These are phyloP conservation scores for Berkeleyomyces rouxiae DNA, from an alignment of 2,329 filamentous ascomycete species.

Conservation along the genomic window DNA sequence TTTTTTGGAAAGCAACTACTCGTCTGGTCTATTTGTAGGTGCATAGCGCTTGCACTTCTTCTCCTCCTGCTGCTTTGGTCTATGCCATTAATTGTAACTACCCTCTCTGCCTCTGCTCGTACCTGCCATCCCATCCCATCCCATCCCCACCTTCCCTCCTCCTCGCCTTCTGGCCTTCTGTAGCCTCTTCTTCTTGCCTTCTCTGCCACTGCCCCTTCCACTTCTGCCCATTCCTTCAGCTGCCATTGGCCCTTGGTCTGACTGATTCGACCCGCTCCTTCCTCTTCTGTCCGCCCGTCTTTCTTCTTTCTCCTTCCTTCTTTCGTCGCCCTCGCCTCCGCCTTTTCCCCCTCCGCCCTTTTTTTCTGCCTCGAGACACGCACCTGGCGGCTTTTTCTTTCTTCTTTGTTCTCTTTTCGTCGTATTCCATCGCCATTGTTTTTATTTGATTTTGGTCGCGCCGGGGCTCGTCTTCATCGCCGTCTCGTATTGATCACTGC, in stretches of 20 bases:
- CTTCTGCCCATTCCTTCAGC: constrained; percentile 7
- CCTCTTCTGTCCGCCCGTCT: neutral
- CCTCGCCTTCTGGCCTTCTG: neutral
- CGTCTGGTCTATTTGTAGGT: neutral
- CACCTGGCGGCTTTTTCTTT: neutral
- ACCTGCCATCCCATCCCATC: neutral
- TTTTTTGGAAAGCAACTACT: constrained; percentile 2
- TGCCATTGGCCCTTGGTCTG: neutral
- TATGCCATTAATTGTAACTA: neutral
- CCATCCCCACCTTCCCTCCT: neutral
- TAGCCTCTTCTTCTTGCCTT: neutral
- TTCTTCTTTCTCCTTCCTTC: neutral
- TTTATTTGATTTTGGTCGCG: neutral
- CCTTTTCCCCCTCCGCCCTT: neutral
- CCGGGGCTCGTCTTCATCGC: neutral
- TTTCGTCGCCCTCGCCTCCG: neutral
- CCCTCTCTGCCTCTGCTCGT: constrained; percentile 12
- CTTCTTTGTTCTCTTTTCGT: neutral
- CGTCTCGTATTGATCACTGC: neutral
- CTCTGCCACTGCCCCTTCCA: neutral
- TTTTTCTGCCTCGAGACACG: neutral
- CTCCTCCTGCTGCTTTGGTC: neutral
- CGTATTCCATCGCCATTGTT: neutral
- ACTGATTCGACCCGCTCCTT: neutral
- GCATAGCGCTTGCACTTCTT: neutral